Conservation (phyloP, 2,329 filamentous ascomycete genomes). For the Talaromyces sp. region DNA sequence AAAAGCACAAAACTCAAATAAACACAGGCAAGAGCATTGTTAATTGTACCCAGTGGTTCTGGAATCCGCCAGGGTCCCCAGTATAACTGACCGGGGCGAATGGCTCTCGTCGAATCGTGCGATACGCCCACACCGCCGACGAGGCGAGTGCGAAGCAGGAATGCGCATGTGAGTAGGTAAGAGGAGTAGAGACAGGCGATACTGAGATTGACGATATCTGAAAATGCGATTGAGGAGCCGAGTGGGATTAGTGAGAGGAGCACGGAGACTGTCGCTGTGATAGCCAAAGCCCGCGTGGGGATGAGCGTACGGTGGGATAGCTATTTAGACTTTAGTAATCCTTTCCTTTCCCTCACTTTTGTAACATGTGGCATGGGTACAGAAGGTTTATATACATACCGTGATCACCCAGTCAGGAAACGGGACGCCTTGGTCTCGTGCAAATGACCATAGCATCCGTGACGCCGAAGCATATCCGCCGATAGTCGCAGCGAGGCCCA, state of each 20-base stretch:
- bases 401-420: neutral
- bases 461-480: neutral
- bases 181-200: neutral
- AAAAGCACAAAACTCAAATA: neutral
- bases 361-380: no score
- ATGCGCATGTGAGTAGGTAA: neutral
- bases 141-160: neutral
- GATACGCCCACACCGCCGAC: neutral
- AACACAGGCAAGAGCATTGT: neutral
- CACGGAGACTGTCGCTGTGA: neutral
- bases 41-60: neutral
- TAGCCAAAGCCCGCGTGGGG: neutral
- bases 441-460: conserved; percentile 3
- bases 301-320: neutral
- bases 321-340: no score
- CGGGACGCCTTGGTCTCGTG: neutral
- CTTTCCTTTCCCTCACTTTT: no score
- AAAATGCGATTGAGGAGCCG: neutral
- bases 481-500: neutral
- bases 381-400: neutral
- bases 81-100: neutral
- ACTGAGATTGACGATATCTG: neutral
- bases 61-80: conserved; percentile 1
- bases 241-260: neutral
- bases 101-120: neutral